Evolutionary conservation across 768 basidiomycete species (phyloP), one percentile per base, ranked within the genome.

Genomic region (Boletus rufocinnamomeus): DNA sequence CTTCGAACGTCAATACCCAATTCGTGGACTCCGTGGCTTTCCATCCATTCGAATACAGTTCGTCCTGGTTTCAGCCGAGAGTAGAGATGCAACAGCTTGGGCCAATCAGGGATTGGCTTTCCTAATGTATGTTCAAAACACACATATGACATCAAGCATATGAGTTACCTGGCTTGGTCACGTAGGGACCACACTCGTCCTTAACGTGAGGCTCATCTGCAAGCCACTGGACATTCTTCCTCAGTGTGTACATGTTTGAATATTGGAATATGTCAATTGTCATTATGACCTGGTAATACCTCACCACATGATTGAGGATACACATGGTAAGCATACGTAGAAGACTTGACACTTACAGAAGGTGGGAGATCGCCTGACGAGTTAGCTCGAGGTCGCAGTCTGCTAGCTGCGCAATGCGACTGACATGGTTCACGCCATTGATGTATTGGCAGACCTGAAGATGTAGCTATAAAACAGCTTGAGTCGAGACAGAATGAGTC

Each of bases 251-350:
- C 87, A 96, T 93, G 72, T 98, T 98, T 17, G 94, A 94, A 72
- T 89, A 96, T 72, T 97, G 95, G 72, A 99, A 99, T 45, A 98
- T 93, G 75, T 99, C 97, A 54, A 95, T 86, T 61, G 87, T 90
- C 90, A 98, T 94, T 63, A 97, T 86, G 43, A 95, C 94, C 76
- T 97, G 93, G 70, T 98, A 98, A 68, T 94, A 97, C 45, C 93
- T 95, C 62, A n/a, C 27, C 46, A 19, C 56, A 30, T 25, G 27
- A 45, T 38, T 55, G 34, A 67, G 63, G 6, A 41, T 54, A 47
- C 44, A 38, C 40, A n/a, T 30, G 19, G 28, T 44, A 25, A 13
- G 23, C 27, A 37, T 28, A 54, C 14, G n/a, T 14, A 44, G 6
- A 28, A 30, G 14, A 45, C 16, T 40, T 16, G 44, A 21, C 1